Evolutionary conservation across 2,329 filamentous ascomycete species (phyloP).

Genomic region (Penicillium nordicum): DNA sequence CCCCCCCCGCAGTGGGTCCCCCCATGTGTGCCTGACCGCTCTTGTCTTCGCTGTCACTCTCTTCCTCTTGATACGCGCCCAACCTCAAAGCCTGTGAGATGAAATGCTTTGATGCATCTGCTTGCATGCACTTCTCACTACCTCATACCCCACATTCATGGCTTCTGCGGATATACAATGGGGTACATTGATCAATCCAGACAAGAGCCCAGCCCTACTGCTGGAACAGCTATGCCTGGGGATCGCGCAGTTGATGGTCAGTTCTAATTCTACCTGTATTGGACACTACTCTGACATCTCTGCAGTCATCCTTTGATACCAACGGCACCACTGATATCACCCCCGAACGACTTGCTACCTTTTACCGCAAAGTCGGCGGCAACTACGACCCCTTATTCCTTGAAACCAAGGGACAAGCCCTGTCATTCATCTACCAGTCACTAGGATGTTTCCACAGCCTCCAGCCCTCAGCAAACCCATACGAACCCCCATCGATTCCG

Average conservation of each 20-base stretch:
- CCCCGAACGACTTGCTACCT: conserved; percentile 69
- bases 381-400: conserved; percentile 79
- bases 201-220: conserved; percentile 65
- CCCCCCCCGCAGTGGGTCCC: conserved; percentile 22
- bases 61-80: not conserved
- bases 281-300: conserved; percentile 3
- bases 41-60: not conserved
- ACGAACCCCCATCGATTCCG: conserved; percentile 71
- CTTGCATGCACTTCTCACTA: conserved; percentile 5
- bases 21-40: conserved; percentile 25
- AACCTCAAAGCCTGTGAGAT: conserved; percentile 9
- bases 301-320: conserved; percentile 32
- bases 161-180: conserved; percentile 49
- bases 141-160: conserved; percentile 22
- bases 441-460: conserved; percentile 87
- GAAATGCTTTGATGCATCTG: conserved; percentile 6
- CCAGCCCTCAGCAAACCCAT: conserved; percentile 68
- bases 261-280: conserved; percentile 27
- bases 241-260: conserved; percentile 68
- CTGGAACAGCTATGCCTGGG: conserved; percentile 66
- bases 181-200: conserved; percentile 60
- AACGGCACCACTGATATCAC: conserved; percentile 45
- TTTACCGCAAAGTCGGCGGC: conserved; percentile 71
- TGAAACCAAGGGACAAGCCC: conserved; percentile 65
- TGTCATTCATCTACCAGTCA: conserved; percentile 90